Percentiles rank a stretch among this genome's conserved stretches.
Evolutionary conservation across 495 filamentous ascomycete genomes (phyloP).

Genomic region (Cenococcum geophilum): DNA sequence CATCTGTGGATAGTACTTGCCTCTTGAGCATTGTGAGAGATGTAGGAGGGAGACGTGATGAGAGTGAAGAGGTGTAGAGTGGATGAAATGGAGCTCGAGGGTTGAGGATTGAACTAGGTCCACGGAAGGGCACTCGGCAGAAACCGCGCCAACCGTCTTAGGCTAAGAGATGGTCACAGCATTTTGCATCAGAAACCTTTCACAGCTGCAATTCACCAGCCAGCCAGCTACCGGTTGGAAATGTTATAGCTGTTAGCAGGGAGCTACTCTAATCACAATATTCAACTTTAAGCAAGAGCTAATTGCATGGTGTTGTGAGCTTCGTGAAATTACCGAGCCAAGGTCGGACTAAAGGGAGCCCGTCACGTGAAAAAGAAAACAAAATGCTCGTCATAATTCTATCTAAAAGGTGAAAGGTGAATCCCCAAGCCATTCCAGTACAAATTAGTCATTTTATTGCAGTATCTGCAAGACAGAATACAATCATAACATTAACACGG

Average conservation of each 20-base stretch:
- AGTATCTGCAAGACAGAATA: neutral
- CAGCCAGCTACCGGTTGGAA: too few relatives aligned
- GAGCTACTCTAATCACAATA: too few relatives aligned
- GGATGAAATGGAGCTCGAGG: conserved; percentile 6
- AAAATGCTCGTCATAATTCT: neutral
- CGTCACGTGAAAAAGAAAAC: conserved; percentile 1
- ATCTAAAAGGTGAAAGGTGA: conserved; percentile 1
- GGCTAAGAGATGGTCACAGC: too few relatives aligned
- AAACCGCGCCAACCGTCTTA: neutral
- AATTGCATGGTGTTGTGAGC: neutral
- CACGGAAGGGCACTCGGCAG: neutral
- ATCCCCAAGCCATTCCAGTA: neutral
- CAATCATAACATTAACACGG: neutral
- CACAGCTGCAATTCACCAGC: too few relatives aligned
- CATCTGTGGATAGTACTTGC: conserved; percentile 18
- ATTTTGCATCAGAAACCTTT: too few relatives aligned
- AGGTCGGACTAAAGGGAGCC: neutral
- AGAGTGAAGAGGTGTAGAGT: conserved; percentile 36
- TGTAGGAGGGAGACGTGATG: conserved; percentile 35
- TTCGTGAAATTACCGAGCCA: neutral
- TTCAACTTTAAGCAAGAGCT: too few relatives aligned
- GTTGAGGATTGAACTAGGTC: neutral
- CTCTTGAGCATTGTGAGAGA: conserved; percentile 39
- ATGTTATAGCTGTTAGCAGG: too few relatives aligned
- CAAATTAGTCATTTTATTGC: neutral